Evolutionary conservation across 2,329 filamentous ascomycete genomes (phyloP), one percentile per base, ranked within the genome.

Genomic region (Xylaria sp.): DNA sequence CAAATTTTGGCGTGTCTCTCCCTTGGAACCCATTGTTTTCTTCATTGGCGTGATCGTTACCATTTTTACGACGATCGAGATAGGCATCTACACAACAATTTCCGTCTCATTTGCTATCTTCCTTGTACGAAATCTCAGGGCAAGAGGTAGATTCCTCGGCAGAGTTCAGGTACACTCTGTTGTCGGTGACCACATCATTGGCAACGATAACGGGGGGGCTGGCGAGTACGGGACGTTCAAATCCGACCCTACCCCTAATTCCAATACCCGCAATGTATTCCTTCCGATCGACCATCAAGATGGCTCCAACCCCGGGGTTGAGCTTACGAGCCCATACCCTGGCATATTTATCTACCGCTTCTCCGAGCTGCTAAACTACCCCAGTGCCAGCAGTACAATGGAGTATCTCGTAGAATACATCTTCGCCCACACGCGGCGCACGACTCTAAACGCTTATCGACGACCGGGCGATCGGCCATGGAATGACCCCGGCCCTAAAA

Each of bases 261-360:
- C 76, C 5, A 68, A 72, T 10, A 71, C 85, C 6, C 89, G 95
- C 50, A 94, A 93, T 70, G 87, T 97, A 33, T 99, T 96, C 84
- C 81, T 98, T 22, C 96, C 96, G 0, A 84, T 97, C 65, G 89
- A 92, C 73, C 93, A 96, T 77, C 84, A 85, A n/a, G 95, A 98
- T 77, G 95, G 95, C 33, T 94, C 93, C 1, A 98, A 98, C 78
- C 95, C 95, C 0, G 85, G 90, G 29, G 85, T 98, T 53, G 86
- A 91, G 11, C 84, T 97, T n/a, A 85, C 92, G 68, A 88, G 88
- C 61, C 94, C 96, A 0, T 93, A 96, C 74, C 95, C 95, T 0
- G 96, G 96, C 59, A 87, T 99, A 71, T 97, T 98, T 80, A 97
- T 98, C 75, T 98, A 97, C 82, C 90, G 95, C 50, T 97, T 97